Evolutionary conservation across 164 flowering plant species (phyloP).

Genomic region (Hamamelis virginiana): DNA sequence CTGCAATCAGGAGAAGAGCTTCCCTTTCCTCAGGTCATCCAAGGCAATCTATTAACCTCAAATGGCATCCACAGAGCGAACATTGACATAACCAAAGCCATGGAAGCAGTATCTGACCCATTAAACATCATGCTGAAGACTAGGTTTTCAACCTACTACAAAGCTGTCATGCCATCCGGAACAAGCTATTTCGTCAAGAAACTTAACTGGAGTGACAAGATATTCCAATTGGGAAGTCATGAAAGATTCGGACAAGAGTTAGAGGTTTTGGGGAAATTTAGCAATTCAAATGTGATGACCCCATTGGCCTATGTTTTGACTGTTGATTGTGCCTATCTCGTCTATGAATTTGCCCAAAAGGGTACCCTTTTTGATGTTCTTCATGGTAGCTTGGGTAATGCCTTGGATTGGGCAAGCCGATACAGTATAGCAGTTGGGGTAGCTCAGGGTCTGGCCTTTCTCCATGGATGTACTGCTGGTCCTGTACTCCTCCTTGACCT

Average conservation of each 20-base stretch:
- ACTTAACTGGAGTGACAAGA: conserved; percentile 69
- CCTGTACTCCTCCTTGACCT: conserved; percentile 67
- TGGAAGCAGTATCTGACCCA: conserved; percentile 48
- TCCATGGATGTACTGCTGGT: conserved; percentile 58
- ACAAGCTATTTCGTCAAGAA: conserved; percentile 65
- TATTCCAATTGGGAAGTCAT: conserved; percentile 57
- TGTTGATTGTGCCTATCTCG: conserved; percentile 55
- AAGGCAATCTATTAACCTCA: conserved; percentile 43
- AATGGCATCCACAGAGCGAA: conserved; percentile 48
- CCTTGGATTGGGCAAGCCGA: conserved; percentile 68
- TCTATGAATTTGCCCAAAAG: conserved; percentile 56
- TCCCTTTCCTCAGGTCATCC: conserved; percentile 39
- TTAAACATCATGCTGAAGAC: conserved; percentile 49
- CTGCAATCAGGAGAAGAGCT: conserved; percentile 25
- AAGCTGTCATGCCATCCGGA: conserved; percentile 69
- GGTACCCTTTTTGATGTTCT: conserved; percentile 67
- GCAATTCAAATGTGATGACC: conserved; percentile 62
- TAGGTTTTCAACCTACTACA: conserved; percentile 67
- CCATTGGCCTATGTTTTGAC: conserved; percentile 74
- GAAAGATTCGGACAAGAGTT: conserved; percentile 58
- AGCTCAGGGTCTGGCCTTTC: conserved; percentile 73
- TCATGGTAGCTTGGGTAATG: conserved; percentile 34
- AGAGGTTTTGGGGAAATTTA: conserved; percentile 53
- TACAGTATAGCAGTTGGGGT: conserved; percentile 72
- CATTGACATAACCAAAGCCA: conserved; percentile 55